Conservation (phyloP, 179 eudicot species). For the Nepenthes alata region DNA sequence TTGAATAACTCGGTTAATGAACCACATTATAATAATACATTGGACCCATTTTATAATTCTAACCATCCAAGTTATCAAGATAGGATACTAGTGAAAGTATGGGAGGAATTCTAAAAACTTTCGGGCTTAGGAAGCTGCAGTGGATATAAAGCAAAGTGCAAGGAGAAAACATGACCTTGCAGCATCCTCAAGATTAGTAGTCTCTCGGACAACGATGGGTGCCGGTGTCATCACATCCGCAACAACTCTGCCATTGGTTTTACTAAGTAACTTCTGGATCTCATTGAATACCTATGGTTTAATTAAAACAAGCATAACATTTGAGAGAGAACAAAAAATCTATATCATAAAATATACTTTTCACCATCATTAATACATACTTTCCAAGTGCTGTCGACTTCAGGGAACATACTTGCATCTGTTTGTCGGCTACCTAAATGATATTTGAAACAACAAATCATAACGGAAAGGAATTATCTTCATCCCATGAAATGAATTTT, state of each 20-base stretch:
- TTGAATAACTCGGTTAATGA: too few relatives aligned
- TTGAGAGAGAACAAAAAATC: neutral
- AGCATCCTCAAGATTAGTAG: slow-evolving; percentile 89
- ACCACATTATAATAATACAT: too few relatives aligned
- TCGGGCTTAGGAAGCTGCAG: neutral
- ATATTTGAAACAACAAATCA: neutral
- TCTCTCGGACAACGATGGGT: slow-evolving; percentile 69
- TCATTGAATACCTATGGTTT: slow-evolving; percentile 54
- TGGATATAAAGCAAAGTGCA: neutral
- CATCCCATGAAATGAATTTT: neutral
- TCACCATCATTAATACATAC: slow-evolving; percentile 27
- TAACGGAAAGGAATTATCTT: neutral
- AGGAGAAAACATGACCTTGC: slow-evolving; percentile 42
- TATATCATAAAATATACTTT: neutral
- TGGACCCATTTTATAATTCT: neutral
- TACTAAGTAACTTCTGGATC: slow-evolving; percentile 56
- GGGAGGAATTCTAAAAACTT: too few relatives aligned
- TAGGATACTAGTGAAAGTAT: neutral
- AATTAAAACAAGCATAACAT: neutral
- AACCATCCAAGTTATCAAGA: neutral
- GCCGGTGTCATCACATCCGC: slow-evolving; percentile 89
- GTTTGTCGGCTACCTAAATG: slow-evolving; percentile 43
- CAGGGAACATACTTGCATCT: slow-evolving; percentile 77
- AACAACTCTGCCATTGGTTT: slow-evolving; percentile 67
- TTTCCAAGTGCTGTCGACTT: slow-evolving; percentile 89